Conservation (phyloP, 257 asterid species). For the Knoxia roxburghii region DNA sequence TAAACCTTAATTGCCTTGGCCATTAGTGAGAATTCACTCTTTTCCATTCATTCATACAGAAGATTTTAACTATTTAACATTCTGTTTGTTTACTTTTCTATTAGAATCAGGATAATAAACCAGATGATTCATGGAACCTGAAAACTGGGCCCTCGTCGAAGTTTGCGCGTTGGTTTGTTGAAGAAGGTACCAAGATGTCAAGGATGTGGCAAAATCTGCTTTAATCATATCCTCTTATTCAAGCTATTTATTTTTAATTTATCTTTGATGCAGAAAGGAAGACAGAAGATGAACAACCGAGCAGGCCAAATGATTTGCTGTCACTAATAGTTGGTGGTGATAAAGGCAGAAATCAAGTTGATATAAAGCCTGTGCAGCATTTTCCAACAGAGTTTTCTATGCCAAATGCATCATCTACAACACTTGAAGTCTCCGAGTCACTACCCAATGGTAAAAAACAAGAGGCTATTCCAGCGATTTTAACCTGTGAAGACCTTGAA, state of each 20-base stretch:
- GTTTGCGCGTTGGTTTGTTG: slow-evolving; percentile 78
- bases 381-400: slow-evolving; percentile 24
- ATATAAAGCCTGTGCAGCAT: slow-evolving; percentile 22
- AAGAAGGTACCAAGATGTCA: slow-evolving; percentile 53
- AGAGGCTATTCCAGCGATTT: slow-evolving; percentile 43
- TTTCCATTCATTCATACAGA: not conserved
- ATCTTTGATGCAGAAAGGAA: slow-evolving; percentile 46
- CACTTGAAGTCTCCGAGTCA: slow-evolving; percentile 42
- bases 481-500: slow-evolving; percentile 94
- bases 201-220: slow-evolving; percentile 8
- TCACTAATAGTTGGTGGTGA: slow-evolving; percentile 66
- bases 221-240: not conserved
- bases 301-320: slow-evolving; percentile 54
- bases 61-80: slow-evolving; percentile 2
- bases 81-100: slow-evolving; percentile 12
- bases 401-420: slow-evolving; percentile 31
- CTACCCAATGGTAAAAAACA: slow-evolving; percentile 28
- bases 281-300: slow-evolving; percentile 33
- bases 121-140: slow-evolving; percentile 46
- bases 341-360: slow-evolving; percentile 46
- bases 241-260: not conserved
- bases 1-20: not conserved
- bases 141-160: slow-evolving; percentile 51
- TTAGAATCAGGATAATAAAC: slow-evolving; percentile 43
- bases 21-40: no score